A percentile compares a stretch with the other conserved stretches of the same genome.
Evolutionary conservation across 306 rosid species (phyloP).

Genomic region (Canavalia ensiformis): DNA sequence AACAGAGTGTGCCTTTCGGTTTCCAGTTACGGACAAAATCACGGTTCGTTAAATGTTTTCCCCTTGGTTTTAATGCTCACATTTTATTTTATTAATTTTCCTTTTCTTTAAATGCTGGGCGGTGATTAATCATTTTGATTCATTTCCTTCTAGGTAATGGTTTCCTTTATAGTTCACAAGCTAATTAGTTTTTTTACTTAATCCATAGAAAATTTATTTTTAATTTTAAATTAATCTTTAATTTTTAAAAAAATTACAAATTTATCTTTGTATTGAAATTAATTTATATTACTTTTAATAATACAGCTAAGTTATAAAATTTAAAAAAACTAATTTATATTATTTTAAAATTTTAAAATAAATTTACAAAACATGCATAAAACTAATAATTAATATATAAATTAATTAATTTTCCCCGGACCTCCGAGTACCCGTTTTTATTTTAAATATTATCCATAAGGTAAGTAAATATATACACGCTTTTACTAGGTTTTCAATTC

Average conservation of each 20-base stretch:
- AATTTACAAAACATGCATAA: too few relatives aligned
- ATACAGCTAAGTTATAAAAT: too few relatives aligned
- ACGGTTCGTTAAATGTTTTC: conserved; percentile 5
- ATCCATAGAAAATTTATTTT: too few relatives aligned
- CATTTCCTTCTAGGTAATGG: not conserved
- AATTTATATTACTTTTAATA: too few relatives aligned
- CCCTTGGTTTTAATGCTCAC: not conserved
- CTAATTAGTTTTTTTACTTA: too few relatives aligned
- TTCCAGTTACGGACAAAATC: conserved; percentile 38
- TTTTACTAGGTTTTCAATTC: not conserved
- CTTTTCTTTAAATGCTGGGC: not conserved
- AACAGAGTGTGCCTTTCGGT: conserved; percentile 12
- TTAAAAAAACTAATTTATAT: too few relatives aligned
- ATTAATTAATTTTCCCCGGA: not conserved
- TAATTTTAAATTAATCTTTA: too few relatives aligned
- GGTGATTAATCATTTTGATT: not conserved
- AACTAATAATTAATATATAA: too few relatives aligned
- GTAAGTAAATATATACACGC: not conserved
- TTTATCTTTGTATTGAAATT: too few relatives aligned
- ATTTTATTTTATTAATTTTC: not conserved
- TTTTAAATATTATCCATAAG: not conserved
- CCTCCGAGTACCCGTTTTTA: not conserved
- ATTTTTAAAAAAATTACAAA: too few relatives aligned
- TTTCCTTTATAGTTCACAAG: too few relatives aligned
- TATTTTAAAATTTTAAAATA: too few relatives aligned